Evolutionary conservation across 2,329 filamentous ascomycete genomes (phyloP).

Genomic region (Grosmannia clavigera): DNA sequence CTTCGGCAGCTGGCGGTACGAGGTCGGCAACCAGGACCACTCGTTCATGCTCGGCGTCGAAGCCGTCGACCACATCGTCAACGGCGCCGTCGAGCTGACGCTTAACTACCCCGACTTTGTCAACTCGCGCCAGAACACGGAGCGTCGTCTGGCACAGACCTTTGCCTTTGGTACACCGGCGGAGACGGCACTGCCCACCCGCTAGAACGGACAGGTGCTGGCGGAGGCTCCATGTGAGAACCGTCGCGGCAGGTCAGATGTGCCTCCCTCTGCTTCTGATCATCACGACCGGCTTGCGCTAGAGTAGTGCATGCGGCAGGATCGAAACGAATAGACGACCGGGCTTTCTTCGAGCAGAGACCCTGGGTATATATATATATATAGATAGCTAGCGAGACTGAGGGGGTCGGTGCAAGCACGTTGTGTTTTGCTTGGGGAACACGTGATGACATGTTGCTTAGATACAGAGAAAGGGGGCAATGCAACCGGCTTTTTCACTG

Average conservation of each 20-base stretch:
- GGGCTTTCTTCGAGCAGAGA: not conserved
- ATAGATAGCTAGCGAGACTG: not conserved
- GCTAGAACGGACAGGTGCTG: conserved; percentile 11
- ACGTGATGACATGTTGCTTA: not conserved
- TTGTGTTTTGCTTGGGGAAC: not conserved
- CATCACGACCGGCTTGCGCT: not conserved
- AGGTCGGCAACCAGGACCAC: conserved; percentile 92
- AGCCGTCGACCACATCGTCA: conserved; percentile 81
- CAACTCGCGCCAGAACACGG: conserved; percentile 60
- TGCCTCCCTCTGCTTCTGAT: no score
- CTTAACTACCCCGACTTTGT: conserved; percentile 97
- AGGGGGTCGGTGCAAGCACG: not conserved
- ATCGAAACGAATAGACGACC: not conserved
- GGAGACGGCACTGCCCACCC: conserved; percentile 25
- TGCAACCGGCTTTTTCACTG: not conserved
- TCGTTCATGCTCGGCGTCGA: conserved; percentile 96
- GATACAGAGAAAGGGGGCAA: not conserved
- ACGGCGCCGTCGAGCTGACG: conserved; percentile 79
- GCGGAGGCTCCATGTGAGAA: not conserved
- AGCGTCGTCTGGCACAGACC: conserved; percentile 45
- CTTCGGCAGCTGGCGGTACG: conserved; percentile 97
- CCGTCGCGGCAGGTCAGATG: not conserved
- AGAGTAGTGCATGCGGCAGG: not conserved
- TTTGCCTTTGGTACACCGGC: conserved; percentile 27
- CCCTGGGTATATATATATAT: not conserved